Conservation (phyloP, 139 green algal species). For the Chlorella sorokiniana region DNA sequence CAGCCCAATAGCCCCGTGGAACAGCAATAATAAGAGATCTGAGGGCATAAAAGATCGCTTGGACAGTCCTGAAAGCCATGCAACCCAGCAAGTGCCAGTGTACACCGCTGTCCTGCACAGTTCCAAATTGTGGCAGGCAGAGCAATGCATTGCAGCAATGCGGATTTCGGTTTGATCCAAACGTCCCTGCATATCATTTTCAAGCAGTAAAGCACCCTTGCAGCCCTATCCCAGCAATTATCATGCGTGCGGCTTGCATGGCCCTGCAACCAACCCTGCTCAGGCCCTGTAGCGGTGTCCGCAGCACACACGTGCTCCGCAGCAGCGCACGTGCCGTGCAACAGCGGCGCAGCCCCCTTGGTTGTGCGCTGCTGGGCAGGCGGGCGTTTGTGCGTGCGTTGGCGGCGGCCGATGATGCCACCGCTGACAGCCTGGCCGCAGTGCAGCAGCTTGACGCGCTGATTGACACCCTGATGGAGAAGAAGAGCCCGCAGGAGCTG, state of each 20-base stretch:
- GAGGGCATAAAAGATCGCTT: too few species aligned
- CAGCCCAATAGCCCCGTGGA: too few species aligned
- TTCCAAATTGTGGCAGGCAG: too few species aligned
- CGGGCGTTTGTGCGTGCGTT: neutral
- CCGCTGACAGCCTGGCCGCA: conserved; percentile 5
- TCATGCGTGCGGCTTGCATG: neutral
- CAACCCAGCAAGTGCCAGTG: too few species aligned
- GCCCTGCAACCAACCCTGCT: neutral
- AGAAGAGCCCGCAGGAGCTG: conserved; percentile 72
- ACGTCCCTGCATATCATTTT: too few species aligned
- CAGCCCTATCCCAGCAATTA: too few species aligned
- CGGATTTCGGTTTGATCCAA: neutral
- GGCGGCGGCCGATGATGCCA: conserved; percentile 6
- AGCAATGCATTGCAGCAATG: too few species aligned
- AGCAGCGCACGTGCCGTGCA: neutral
- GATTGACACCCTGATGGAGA: conserved; percentile 76
- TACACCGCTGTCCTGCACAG: too few species aligned
- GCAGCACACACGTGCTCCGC: neutral
- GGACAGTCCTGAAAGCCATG: too few species aligned
- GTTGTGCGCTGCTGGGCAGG: neutral
- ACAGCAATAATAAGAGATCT: too few species aligned
- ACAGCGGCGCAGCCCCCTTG: neutral
- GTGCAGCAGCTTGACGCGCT: conserved; percentile 70
- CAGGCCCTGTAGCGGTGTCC: neutral
- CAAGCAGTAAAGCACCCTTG: too few species aligned